phyloP scores from a whole-genome alignment of 352 stramenopile genomes.

The Globisporangium radiosum region DNA sequence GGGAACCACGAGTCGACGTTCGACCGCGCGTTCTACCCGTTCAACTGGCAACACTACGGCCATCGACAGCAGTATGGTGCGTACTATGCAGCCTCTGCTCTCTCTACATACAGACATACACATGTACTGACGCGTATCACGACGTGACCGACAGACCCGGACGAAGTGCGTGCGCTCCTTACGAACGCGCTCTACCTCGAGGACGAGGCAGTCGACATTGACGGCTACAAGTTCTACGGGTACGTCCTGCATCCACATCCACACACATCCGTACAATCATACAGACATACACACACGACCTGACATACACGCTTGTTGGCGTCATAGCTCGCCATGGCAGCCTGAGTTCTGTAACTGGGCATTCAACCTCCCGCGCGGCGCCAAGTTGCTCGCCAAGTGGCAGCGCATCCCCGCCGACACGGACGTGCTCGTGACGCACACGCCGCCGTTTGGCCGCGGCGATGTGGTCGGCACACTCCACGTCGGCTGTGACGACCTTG shows the following conservation, averaged over 20 bases:
- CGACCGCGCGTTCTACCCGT: slow-evolving; percentile 55
- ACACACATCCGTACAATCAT: too few species aligned
- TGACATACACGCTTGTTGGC: too few species aligned
- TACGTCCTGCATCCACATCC: slow-evolving; percentile 7
- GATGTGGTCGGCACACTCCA: slow-evolving; percentile 46
- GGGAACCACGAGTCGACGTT: slow-evolving; percentile 85
- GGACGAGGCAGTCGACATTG: slow-evolving; percentile 63
- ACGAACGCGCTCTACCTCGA: slow-evolving; percentile 77
- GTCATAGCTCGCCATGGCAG: slow-evolving; percentile 41
- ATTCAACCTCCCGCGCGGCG: slow-evolving; percentile 60
- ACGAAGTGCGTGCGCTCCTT: slow-evolving; percentile 64
- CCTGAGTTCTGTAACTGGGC: slow-evolving; percentile 84
- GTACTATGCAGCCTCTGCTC: background rate
- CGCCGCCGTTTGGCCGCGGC: slow-evolving; percentile 70
- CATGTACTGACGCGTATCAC: background rate
- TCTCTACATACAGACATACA: background rate
- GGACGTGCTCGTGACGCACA: slow-evolving; percentile 87
- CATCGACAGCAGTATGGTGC: slow-evolving; percentile 51
- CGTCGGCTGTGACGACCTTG: slow-evolving; percentile 74
- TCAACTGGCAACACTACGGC: slow-evolving; percentile 65
- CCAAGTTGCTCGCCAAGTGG: slow-evolving; percentile 38
- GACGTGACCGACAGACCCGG: slow-evolving; percentile 23
- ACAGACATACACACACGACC: too few species aligned
- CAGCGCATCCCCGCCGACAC: slow-evolving; percentile 43
- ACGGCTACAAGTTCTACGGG: slow-evolving; percentile 74